These are phyloP conservation scores for Solanum hybrid DNA, from an alignment of 305 asterid species.

Conservation along the genomic window DNA sequence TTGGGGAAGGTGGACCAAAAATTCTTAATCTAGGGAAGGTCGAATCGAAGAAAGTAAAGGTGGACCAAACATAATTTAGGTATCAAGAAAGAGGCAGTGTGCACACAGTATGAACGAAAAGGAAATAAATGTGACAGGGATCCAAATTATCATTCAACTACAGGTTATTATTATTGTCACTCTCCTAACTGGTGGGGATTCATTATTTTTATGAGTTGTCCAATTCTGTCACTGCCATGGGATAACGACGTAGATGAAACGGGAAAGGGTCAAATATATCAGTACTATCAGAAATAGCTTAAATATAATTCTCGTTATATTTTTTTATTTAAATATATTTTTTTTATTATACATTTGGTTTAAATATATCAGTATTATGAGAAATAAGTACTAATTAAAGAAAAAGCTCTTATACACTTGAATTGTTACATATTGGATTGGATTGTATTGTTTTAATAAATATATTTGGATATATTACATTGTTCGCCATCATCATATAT, in stretches of 20 bases:
- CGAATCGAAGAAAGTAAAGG: background rate
- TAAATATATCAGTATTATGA: background rate
- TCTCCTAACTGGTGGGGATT: background rate
- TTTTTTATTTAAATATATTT: too few relatives aligned
- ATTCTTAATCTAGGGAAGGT: background rate
- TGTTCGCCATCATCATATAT: background rate
- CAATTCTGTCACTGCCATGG: background rate
- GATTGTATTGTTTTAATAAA: too few relatives aligned
- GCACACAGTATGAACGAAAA: background rate
- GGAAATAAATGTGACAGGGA: background rate
- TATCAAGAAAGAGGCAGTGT: background rate
- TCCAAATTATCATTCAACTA: background rate
- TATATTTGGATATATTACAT: background rate
- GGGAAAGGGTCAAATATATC: background rate
- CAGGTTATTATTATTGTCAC: background rate
- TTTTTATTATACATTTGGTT: too few relatives aligned
- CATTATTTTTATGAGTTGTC: background rate
- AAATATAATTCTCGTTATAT: too few relatives aligned
- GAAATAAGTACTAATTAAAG: background rate
- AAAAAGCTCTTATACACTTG: too few relatives aligned
- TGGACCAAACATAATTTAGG: background rate
- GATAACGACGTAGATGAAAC: background rate
- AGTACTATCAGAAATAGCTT: background rate
- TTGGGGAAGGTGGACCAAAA: background rate
- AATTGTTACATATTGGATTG: background rate